Evolutionary conservation across 1,284 basidiomycete genomes (phyloP), one percentile per base, ranked within the genome.

Genomic region (Porogramme epimiltina): DNA sequence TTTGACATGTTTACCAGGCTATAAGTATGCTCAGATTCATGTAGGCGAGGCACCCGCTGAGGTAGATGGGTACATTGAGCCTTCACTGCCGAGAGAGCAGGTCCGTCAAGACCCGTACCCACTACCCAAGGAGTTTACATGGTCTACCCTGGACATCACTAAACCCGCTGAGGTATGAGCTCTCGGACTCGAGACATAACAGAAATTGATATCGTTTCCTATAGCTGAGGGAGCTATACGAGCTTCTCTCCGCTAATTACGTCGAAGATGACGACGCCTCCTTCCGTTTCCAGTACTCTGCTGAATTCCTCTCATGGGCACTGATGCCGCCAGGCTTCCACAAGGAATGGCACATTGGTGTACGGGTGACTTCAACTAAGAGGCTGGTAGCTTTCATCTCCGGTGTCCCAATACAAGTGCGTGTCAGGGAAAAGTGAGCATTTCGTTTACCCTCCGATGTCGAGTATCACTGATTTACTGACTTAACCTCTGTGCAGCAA

Each of bases 361-460:
- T 99, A 8, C 87, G 96, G 18, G 95, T 98, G 5, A 81, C 83
- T 24, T 87, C 91, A 20, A 93, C 89, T 62, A 86, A 90, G 72
- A 98, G 96, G 70, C 81, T 99, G 1, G 92, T 99, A n/a, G 97
- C 91, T 0, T 99, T 99, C 70, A 98, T 99, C 62, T 90, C 93
- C n/a, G 97, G 93, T 38, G 87, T 99, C 41, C 95, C 95, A 5
- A 78, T 97, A 55, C 84, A 81, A 10, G 70, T 97, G 11, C 85
- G 89, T 22, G 87, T 95, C 9, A 86, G 94, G 42, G 73, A 79
- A 55, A 85, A 87, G 95, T 95, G 62, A 39, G 28, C 34, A 9
- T 37, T 5, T 4, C 20, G 1, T 18, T 37, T 13, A 42, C 31
- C 22, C n/a, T 45, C n/a, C 22, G 44, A 13, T 16, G 22, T 13